These are phyloP conservation scores for Cryptococcus maquisensis DNA, from an alignment of 1,284 basidiomycete genomes.

Conservation along the genomic window DNA sequence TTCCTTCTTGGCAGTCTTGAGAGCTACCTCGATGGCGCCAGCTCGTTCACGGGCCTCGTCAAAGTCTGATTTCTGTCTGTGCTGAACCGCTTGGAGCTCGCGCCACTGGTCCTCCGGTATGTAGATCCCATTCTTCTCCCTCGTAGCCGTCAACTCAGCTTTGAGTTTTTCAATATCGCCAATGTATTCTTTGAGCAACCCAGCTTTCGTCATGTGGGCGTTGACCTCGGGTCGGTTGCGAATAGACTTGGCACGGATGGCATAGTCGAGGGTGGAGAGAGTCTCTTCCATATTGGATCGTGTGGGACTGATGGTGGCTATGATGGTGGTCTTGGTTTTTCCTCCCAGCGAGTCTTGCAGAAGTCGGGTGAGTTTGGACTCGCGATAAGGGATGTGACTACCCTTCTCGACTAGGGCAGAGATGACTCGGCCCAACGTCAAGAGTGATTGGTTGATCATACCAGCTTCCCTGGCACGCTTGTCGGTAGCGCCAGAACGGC, in stretches of 20 bases:
- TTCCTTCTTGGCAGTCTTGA: slow-evolving; percentile 75
- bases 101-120: slow-evolving; percentile 85
- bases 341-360: slow-evolving; percentile 99
- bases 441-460: slow-evolving; percentile 96
- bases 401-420: slow-evolving; percentile 92
- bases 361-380: slow-evolving; percentile 86
- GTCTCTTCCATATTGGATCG: slow-evolving; percentile 95
- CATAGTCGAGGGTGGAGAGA: slow-evolving; percentile 95
- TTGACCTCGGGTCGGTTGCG: slow-evolving; percentile 94
- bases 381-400: slow-evolving; percentile 86
- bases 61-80: slow-evolving; percentile 67
- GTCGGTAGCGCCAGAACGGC: slow-evolving; percentile 90
- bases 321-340: slow-evolving; percentile 94
- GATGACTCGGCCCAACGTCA: slow-evolving; percentile 95
- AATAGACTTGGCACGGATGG: slow-evolving; percentile 91
- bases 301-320: slow-evolving; percentile 91
- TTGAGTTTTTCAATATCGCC: slow-evolving; percentile 94
- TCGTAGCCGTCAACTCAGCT: slow-evolving; percentile 74
- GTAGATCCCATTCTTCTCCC: slow-evolving; percentile 92
- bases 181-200: slow-evolving; percentile 89
- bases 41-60: slow-evolving; percentile 77
- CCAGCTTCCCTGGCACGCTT: slow-evolving; percentile 94
- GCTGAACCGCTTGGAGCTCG: slow-evolving; percentile 72
- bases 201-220: slow-evolving; percentile 86
- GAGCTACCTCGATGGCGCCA: slow-evolving; percentile 74